These are phyloP conservation scores for Microstegium vimineum DNA, from an alignment of 176 grass and related monocot genomes.

Conservation along the genomic window DNA sequence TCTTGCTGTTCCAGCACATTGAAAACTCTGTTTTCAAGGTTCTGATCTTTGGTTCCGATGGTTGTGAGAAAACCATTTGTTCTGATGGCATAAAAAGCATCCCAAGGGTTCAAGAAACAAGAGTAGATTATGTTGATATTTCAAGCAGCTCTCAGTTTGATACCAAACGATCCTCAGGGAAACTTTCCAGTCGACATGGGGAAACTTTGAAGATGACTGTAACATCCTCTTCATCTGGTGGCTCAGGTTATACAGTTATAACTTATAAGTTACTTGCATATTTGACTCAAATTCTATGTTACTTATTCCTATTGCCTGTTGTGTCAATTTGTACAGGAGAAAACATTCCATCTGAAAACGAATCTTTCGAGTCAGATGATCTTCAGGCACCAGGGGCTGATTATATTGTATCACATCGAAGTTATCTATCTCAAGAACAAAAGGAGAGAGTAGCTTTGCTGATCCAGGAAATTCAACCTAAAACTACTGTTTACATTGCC, in stretches of 20 bases:
- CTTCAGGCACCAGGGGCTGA: neutral
- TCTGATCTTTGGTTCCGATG: slow-evolving; percentile 29
- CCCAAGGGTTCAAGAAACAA: neutral
- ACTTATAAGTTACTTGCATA: neutral
- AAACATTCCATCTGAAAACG: neutral
- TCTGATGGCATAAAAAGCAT: slow-evolving; percentile 1
- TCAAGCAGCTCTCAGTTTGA: neutral
- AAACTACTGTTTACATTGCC: slow-evolving; percentile 12
- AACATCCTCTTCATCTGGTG: neutral
- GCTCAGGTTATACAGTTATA: neutral
- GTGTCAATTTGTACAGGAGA: neutral
- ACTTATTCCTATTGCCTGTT: neutral
- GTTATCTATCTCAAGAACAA: slow-evolving; percentile 16
- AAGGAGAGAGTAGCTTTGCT: slow-evolving; percentile 16
- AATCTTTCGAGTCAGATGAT: neutral
- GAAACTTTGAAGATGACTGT: neutral
- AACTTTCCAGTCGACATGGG: neutral
- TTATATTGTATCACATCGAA: slow-evolving; percentile 1
- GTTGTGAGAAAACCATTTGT: slow-evolving; percentile 15
- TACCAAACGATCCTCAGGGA: neutral
- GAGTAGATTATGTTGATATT: neutral
- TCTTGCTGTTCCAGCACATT: slow-evolving; percentile 33
- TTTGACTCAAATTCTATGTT: neutral
- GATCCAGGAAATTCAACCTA: slow-evolving; percentile 9
- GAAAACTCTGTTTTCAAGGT: slow-evolving; percentile 29